These are phyloP conservation scores for Eleusine indica DNA, from an alignment of 176 grass and related monocot species.

Conservation along the genomic window DNA sequence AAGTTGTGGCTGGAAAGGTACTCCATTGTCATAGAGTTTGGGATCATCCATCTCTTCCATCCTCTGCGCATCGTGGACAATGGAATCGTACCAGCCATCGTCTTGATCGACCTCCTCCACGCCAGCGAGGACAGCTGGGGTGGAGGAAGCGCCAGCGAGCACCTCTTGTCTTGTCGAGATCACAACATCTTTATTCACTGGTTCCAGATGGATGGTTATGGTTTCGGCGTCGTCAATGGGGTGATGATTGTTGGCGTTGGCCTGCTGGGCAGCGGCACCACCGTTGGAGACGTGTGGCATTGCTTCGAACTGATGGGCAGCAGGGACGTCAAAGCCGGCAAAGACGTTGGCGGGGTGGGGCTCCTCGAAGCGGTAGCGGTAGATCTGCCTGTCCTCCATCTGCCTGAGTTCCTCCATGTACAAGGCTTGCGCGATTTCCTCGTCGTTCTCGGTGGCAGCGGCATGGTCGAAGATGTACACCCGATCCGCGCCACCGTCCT, in stretches of 20 bases:
- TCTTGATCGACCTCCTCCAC: not conserved
- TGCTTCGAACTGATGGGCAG: not conserved
- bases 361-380: not conserved
- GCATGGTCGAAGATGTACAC: no score
- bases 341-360: not conserved
- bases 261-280: no score
- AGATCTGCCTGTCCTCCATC: not conserved
- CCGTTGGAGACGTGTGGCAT: not conserved
- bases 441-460: not conserved
- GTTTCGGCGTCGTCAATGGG: not conserved
- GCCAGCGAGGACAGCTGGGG: not conserved
- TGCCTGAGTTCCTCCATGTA: slow-evolving; percentile 18
- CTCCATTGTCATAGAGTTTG: not conserved
- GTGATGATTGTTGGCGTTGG: not conserved
- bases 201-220: not conserved
- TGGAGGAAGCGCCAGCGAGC: not conserved
- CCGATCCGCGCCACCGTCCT: no score
- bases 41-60: not conserved
- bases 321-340: no score
- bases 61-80: not conserved
- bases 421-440: not conserved
- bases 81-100: slow-evolving; percentile 14
- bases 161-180: not conserved
- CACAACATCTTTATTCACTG: not conserved
- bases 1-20: not conserved